Conservation (phyloP, 2,329 filamentous ascomycete species). For the Arachnopeziza araneosa region DNA sequence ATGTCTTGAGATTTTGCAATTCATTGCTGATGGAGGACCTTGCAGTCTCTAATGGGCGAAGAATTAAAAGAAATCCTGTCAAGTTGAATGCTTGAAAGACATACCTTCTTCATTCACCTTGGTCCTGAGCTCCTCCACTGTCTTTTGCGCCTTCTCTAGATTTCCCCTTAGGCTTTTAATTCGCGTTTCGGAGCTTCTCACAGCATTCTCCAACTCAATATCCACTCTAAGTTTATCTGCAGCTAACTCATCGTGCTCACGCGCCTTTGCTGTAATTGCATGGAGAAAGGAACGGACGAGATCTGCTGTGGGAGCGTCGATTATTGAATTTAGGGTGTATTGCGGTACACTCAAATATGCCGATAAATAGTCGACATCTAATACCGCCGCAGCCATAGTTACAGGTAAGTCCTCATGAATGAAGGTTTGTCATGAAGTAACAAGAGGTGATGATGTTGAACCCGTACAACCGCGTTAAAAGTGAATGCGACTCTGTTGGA, state of each 20-base stretch:
- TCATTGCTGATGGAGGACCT: conserved; percentile 75
- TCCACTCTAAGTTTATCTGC: conserved; percentile 85
- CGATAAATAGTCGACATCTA: conserved; percentile 70
- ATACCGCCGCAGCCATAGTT: conserved; percentile 52
- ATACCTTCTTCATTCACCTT: conserved; percentile 80
- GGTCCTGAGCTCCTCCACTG: conserved; percentile 73
- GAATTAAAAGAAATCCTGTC: conserved; percentile 6
- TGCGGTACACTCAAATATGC: conserved; percentile 65
- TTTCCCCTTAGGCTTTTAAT: conserved; percentile 75
- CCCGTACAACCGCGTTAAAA: neutral
- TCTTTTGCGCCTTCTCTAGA: conserved; percentile 76
- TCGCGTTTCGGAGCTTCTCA: conserved; percentile 77
- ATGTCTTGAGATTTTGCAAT: conserved; percentile 70
- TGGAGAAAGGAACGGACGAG: conserved; percentile 71
- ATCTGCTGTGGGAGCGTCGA: conserved; percentile 68
- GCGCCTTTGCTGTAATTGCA: conserved; percentile 71
- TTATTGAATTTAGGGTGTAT: conserved; percentile 52
- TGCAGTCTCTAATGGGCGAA: conserved; percentile 58
- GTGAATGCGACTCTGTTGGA: neutral
- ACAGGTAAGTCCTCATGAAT: conserved; percentile 19
- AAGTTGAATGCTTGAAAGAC: conserved; percentile 15
- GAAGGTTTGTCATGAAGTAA: conserved; percentile 6
- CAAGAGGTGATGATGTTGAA: conserved; percentile 2
- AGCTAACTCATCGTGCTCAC: conserved; percentile 74
- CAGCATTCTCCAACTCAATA: conserved; percentile 87